phyloP scores from a whole-genome alignment of 768 basidiomycete genomes.

The Pisolithus orientalis region DNA sequence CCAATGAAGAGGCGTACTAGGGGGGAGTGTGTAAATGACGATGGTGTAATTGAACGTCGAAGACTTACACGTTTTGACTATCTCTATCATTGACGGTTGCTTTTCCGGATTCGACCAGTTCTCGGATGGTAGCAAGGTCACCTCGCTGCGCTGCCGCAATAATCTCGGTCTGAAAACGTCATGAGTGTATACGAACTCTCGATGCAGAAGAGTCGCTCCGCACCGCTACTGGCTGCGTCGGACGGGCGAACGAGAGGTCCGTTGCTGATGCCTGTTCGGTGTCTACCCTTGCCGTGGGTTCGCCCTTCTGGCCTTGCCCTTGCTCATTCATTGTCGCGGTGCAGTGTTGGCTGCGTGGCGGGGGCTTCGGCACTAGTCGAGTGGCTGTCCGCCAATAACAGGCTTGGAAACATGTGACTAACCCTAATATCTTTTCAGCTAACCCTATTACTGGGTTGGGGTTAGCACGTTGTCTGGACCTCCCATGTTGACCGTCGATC shows the following conservation, averaged over 20 bases:
- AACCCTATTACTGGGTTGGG: conserved; percentile 28
- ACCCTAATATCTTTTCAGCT: background rate
- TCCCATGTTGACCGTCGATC: conserved; percentile 8
- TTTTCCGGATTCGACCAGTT: conserved; percentile 65
- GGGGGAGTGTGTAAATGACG: background rate
- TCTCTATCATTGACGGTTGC: conserved; percentile 76
- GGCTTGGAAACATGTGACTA: conserved; percentile 7
- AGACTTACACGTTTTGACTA: conserved; percentile 65
- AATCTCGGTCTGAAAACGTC: conserved; percentile 46
- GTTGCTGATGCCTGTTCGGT: conserved; percentile 24
- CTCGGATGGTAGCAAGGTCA: conserved; percentile 57
- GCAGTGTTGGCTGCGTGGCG: conserved; percentile 10
- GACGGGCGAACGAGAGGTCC: conserved; percentile 19
- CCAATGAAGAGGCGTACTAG: conserved; percentile 87
- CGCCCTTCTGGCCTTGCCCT: conserved; percentile 17
- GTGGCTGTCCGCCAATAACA: background rate
- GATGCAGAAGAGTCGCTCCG: background rate
- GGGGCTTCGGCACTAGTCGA: conserved; percentile 5
- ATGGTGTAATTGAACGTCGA: background rate
- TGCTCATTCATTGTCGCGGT: conserved; percentile 26
- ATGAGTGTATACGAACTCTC: background rate
- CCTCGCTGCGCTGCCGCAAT: conserved; percentile 87
- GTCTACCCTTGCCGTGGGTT: conserved; percentile 23
- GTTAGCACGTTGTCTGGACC: conserved; percentile 8
- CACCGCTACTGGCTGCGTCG: conserved; percentile 17